Base-by-base conservation (phyloP, 495 filamentous ascomycete species). In the Lophium mytilinum region DNA sequence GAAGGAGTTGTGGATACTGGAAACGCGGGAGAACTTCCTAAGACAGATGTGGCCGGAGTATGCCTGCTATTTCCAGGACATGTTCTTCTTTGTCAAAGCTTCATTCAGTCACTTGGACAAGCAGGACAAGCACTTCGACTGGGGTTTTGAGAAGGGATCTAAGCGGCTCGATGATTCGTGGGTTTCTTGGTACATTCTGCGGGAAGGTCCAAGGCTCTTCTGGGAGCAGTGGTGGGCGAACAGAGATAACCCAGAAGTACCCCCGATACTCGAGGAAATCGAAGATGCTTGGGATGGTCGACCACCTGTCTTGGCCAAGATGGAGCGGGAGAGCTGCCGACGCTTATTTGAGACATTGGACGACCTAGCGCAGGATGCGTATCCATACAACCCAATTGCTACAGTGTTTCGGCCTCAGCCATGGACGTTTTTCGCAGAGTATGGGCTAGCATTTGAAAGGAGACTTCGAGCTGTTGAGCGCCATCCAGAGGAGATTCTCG, bases 381-480 rank as follows among this genome's bases (percentile, higher is more conserved):
- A 30, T 30, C 24, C 24, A 30, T 30, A 30, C 6, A 30, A 30
- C 24, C 24, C 24, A 30, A 30, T 30, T 30, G 24, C 24, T 41
- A 14, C 39, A 41, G 39, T 41, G 17, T 17, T 17, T 14, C 39
- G 39, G 17, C 39, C 39, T 41, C 39, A 9, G 39, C 39, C 39
- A 8, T 14, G 39, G 39, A 12, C 12, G 12, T 41, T 14, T 9
- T 41, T 41, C 41, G 72, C 71, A 36, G 65, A 41, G 39, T 54
- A 17, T 14, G 33, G 35, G 33, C 9, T 30, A 14, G 39, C 39
- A 41, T 41, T 41, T 41, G 17, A 17, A 4, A 41, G 39, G 39
- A 41, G 39, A 17, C 17, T 12, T 17, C 39, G 17, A 41, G 39
- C 39, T 41, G 39, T 17, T 12, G 39, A 41, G 39, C 11, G 12